Evolutionary conservation across 164 flowering plant species (phyloP).

Genomic region (Magnolia kwangsiensis): DNA sequence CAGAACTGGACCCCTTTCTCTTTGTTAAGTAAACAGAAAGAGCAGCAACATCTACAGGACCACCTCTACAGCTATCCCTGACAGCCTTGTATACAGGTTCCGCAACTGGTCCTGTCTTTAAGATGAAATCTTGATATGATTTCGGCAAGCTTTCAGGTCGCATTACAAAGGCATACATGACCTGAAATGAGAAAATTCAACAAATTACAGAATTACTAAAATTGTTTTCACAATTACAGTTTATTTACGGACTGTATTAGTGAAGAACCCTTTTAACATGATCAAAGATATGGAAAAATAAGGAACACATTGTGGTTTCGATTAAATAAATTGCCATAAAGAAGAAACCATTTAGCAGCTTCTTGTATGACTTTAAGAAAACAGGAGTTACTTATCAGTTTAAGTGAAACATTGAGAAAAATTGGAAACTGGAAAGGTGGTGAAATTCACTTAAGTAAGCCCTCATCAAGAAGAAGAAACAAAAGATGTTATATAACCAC

Average conservation of each 20-base stretch:
- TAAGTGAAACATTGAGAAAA: no score
- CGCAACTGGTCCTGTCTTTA: conserved; percentile 97
- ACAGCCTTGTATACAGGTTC: conserved; percentile 88
- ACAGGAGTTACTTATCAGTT: not conserved
- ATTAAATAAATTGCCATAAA: not conserved
- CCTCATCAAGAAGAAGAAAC: no score
- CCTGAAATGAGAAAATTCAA: conserved; percentile 36
- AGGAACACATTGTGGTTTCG: not conserved
- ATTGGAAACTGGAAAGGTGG: no score
- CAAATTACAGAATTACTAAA: not conserved
- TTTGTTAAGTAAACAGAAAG: conserved; percentile 64
- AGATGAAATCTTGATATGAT: conserved; percentile 88
- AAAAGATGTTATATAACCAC: no score
- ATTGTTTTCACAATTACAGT: not conserved
- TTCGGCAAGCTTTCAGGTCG: conserved; percentile 98
- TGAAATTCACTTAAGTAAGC: no score
- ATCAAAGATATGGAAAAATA: not conserved
- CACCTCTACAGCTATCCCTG: conserved; percentile 81
- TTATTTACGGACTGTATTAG: no score
- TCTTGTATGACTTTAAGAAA: not conserved
- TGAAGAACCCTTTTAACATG: not conserved
- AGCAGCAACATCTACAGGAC: conserved; percentile 64
- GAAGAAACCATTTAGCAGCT: not conserved
- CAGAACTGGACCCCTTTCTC: conserved; percentile 29
- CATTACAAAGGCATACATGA: conserved; percentile 97